Evolutionary conservation across 192 early-diverging fungal species (phyloP), one percentile per base, ranked within the genome.

Genomic region (Linnemannia hyalina): DNA sequence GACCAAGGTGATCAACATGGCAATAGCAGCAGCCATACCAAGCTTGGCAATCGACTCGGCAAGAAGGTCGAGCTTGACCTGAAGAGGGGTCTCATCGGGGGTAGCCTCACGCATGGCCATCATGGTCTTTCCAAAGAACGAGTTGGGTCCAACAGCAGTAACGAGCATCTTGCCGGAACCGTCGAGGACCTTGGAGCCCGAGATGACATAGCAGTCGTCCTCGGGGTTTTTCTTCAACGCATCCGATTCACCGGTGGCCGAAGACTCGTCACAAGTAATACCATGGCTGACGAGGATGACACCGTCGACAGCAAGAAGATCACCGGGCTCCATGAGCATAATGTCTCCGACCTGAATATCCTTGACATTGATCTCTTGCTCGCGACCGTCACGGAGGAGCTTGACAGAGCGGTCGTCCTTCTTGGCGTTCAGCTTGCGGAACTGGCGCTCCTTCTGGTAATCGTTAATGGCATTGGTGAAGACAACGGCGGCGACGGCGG

Each of bases 41-140:
- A 97, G 93, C 89, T 97, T 98, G 80, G 97, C 97, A 85, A 99
- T 99, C 84, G 95, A 91, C 86, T 99, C 97, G 15, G 97, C 97
- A 35, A 99, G 90, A 47, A 90, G 87, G 46, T 95, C 95, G n/a
- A 99, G 93, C 89, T 99, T 98, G 72, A 89, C 76, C 91, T 99
- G 98, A 63, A 99, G 93, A 32, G 98, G 98, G 42, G 98, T 99
- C 74, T 93, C 95, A 74, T 97, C 94, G 35, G 86, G 84, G 77
- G 93, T 88, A 7, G 92, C 89, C 42, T 91, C 90, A 74, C 94
- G 93, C 90, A 99, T 93, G 1, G 96, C 95, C 91, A 97, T 95
- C 96, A 98, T 95, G 49, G 97, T 94, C 80, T 93, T 95, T 70
- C 98, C 98, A 88, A 96, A 96, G 89, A 95, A 94, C 32, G 97